Base-by-base conservation (phyloP, 208 protist species). In the Crithidia brevicula region DNA sequence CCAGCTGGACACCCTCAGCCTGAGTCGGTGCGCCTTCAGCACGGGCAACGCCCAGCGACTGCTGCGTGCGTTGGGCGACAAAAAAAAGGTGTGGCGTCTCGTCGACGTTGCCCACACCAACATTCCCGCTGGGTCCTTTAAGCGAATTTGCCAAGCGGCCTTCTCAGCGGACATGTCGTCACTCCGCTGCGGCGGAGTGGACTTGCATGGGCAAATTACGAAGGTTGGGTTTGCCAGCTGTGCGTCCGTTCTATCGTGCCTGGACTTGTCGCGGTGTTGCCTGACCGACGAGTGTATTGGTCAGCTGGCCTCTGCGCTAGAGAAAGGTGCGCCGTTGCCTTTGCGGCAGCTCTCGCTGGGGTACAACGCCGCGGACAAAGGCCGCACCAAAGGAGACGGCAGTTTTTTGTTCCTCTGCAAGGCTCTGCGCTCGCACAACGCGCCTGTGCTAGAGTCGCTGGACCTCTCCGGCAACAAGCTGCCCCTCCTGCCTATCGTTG, bases 331-430 rank as follows among this genome's bases (percentile, higher is more conserved):
- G 15, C 80, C 78, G 50, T 38, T 89, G 11, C 46, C 69, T 4
- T 58, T 93, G 77, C 76, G 74, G 45, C 58, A 64, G 16, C 58
- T 93, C 67, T 68, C 59, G 22, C 68, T 93, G 33, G 70, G 74
- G 36, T 46, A 67, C 49, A 93, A 90, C 49, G 46, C 53, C 7
- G 69, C 85, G 54, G 78, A 73, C 40, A 82, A 71, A 22, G 64
- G 47, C 42, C 61, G 51, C 36, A 52, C 47, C 49, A 74, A 51
- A 34, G 66, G 62, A 40, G 82, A 63, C 18, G 69, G 69, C 59
- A 71, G 45, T 42, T 87, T 88, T 38, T 71, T 81, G 25, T 86
- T 85, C 51, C 84, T 93, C 16, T 86, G 82, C 69, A 85, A 83
- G 40, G 84, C 78, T 10, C 73, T 93, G 8, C 83, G 88, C 0